Percentiles rank a stretch among this genome's conserved stretches.
phyloP scores from a whole-genome alignment of 257 asterid species.

The Solanum corneliomulleri region DNA sequence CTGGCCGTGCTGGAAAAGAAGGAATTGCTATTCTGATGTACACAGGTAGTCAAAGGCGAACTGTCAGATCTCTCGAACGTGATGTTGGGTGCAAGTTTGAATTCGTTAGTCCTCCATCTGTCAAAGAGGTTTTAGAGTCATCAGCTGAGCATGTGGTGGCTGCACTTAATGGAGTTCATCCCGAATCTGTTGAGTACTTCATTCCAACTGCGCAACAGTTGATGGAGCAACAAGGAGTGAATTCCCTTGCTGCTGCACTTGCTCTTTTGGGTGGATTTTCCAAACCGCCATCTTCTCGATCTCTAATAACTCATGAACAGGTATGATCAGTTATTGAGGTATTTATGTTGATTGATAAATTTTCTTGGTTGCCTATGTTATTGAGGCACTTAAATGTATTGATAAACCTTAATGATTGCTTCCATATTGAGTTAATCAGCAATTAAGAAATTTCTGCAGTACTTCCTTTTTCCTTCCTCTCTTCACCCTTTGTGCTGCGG shows the following conservation, averaged over 20 bases:
- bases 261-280: slow-evolving; percentile 46
- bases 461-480: neutral
- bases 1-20: slow-evolving; percentile 51
- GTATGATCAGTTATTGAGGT: slow-evolving; percentile 1
- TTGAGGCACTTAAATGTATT: neutral
- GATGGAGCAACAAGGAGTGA: slow-evolving; percentile 31
- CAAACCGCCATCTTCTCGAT: slow-evolving; percentile 39
- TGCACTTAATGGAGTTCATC: slow-evolving; percentile 29
- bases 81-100: slow-evolving; percentile 9
- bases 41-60: slow-evolving; percentile 7
- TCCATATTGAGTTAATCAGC: neutral
- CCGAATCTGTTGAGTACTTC: slow-evolving; percentile 30
- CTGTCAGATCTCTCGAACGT: slow-evolving; percentile 9
- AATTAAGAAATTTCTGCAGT: neutral
- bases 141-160: slow-evolving; percentile 10
- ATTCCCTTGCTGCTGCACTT: slow-evolving; percentile 41
- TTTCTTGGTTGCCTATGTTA: neutral
- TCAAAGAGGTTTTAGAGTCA: slow-evolving; percentile 7
- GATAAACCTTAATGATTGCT: neutral
- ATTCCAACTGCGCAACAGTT: slow-evolving; percentile 32
- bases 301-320: slow-evolving; percentile 45
- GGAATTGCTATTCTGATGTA: slow-evolving; percentile 8
- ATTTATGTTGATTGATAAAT: neutral
- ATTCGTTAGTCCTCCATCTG: slow-evolving; percentile 6
- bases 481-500: neutral